Evolutionary conservation across 2,329 filamentous ascomycete genomes (phyloP).

Genomic region (Colletotrichum tabaci): DNA sequence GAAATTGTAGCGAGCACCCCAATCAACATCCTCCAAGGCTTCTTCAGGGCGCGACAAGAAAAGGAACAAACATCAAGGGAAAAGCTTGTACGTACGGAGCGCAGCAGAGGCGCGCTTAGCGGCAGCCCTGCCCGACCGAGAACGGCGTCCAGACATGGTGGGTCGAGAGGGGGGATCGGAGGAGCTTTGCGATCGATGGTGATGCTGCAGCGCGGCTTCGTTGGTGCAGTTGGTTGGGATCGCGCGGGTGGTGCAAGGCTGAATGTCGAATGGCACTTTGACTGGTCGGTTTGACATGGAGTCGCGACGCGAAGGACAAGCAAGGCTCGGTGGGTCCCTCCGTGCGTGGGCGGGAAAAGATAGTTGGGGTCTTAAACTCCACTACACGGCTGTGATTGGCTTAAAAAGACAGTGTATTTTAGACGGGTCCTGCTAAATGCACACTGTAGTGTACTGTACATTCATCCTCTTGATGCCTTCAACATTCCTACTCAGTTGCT

Average conservation of each 20-base stretch:
- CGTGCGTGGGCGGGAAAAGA: conserved; percentile 20
- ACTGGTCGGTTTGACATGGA: conserved; percentile 27
- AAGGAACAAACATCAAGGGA: neutral
- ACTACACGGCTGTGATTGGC: conserved; percentile 12
- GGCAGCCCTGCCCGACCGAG: conserved; percentile 67
- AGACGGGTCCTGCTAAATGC: neutral
- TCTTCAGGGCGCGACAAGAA: conserved; percentile 3
- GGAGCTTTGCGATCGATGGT: neutral
- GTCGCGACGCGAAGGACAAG: conserved; percentile 40
- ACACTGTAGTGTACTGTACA: neutral
- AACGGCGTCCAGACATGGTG: conserved; percentile 38
- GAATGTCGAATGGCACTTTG: conserved; percentile 25
- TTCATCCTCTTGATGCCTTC: neutral
- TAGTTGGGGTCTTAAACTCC: conserved; percentile 6
- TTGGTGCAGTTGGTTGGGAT: conserved; percentile 5
- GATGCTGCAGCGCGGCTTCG: conserved; percentile 3
- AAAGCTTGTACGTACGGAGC: conserved; percentile 58
- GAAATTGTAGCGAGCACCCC: neutral
- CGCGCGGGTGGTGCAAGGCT: conserved; percentile 25
- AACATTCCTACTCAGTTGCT: neutral
- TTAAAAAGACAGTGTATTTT: fast-evolving
- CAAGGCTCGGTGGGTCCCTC: conserved; percentile 22
- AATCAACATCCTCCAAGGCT: neutral
- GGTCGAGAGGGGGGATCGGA: neutral
- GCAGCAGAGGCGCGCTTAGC: conserved; percentile 68